A percentile compares a stretch with the other conserved stretches of the same genome.
Conservation (phyloP, 1,284 basidiomycete genomes). For the Pseudozyma tsukubaensis region DNA sequence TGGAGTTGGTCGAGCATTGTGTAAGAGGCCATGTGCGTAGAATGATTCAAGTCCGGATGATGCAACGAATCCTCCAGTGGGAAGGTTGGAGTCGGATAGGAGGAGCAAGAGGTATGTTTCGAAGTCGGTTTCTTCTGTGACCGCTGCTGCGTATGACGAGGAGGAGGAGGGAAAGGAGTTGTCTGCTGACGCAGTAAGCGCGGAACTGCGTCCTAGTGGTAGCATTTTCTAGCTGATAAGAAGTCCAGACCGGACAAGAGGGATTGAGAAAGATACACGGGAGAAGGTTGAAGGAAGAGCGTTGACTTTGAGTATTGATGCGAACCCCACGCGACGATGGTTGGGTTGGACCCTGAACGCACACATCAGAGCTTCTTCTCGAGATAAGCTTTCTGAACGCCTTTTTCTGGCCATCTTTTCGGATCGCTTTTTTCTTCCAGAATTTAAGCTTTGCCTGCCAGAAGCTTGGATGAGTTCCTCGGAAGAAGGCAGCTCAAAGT, state of each 20-base stretch:
- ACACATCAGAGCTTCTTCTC: neutral
- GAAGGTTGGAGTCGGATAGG: constrained; percentile 65
- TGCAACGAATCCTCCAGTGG: constrained; percentile 83
- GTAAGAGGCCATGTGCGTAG: constrained; percentile 81
- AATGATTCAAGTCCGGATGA: constrained; percentile 93
- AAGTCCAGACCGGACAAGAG: neutral
- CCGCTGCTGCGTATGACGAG: neutral
- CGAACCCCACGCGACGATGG: neutral
- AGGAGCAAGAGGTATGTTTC: constrained; percentile 62
- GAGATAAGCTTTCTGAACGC: neutral
- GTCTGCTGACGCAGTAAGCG: neutral
- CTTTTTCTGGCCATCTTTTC: neutral
- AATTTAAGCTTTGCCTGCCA: neutral
- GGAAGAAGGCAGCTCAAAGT: neutral
- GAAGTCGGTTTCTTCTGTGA: constrained; percentile 20
- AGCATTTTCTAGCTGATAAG: neutral
- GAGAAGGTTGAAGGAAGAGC: neutral
- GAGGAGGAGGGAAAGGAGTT: too few relatives aligned
- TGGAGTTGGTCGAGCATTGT: constrained; percentile 12
- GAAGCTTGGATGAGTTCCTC: too few relatives aligned
- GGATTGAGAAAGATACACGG: neutral
- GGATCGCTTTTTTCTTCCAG: neutral
- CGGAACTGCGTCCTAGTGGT: neutral
- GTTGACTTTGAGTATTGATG: neutral
- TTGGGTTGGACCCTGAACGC: neutral